Percentiles rank a stretch among this genome's conserved stretches.
Evolutionary conservation across 441 rosid species (phyloP).

Genomic region (Erodium chrysanthum): DNA sequence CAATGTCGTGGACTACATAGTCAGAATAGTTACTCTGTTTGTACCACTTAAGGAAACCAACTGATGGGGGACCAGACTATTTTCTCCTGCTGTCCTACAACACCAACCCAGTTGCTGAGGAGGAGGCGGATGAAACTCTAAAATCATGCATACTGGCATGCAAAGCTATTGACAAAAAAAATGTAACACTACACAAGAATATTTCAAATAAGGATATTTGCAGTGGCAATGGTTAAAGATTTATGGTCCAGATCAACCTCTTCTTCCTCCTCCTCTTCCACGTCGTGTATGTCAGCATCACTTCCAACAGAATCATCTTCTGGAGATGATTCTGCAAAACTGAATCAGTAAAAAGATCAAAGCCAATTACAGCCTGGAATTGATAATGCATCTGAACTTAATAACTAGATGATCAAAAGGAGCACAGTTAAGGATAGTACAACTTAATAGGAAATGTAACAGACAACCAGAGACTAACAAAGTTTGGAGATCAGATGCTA

Average conservation of each 20-base stretch:
- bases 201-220: conserved; percentile 21
- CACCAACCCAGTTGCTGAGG: not conserved
- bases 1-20: conserved; percentile 19
- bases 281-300: conserved; percentile 23
- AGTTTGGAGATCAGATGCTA: no score
- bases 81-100: not conserved
- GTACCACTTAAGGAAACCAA: conserved; percentile 21
- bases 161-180: conserved; percentile 7
- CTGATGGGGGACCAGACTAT: no score
- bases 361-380: not conserved
- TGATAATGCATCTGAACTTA: not conserved
- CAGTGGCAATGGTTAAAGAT: conserved; percentile 13
- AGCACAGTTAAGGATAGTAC: not conserved
- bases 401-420: not conserved
- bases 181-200: not conserved
- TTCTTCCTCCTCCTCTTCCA: conserved; percentile 34
- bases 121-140: conserved; percentile 2
- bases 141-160: conserved; percentile 5
- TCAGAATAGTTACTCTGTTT: conserved; percentile 25
- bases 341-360: conserved; percentile 20
- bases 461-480: no score
- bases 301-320: conserved; percentile 41
- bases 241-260: conserved; percentile 21
- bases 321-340: conserved; percentile 57
- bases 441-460: not conserved